A percentile compares a stretch with the other conserved stretches of the same genome.
Evolutionary conservation across 306 rosid species (phyloP).

Genomic region (Ormosia semicastrata): DNA sequence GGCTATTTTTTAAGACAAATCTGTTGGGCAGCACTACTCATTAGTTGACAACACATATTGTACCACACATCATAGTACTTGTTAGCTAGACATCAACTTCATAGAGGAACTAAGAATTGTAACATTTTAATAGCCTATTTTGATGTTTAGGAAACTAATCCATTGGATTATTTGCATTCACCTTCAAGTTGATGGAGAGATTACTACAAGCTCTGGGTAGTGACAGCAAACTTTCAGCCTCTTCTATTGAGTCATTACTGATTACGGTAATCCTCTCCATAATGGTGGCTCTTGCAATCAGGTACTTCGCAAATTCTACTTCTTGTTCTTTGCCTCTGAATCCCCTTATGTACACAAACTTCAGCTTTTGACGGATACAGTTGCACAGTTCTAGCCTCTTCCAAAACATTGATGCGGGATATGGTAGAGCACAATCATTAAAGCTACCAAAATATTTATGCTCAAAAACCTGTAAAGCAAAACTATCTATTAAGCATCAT

Average conservation of each 20-base stretch:
- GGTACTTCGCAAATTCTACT: slow-evolving; percentile 5
- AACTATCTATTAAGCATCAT: neutral
- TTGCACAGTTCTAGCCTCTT: neutral
- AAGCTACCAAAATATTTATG: too few species aligned
- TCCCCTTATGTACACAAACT: slow-evolving; percentile 11
- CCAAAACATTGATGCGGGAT: neutral
- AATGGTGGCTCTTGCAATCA: neutral
- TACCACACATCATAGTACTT: neutral
- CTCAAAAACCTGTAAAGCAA: neutral
- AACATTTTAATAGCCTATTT: neutral
- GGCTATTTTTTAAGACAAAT: neutral
- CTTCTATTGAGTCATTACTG: neutral
- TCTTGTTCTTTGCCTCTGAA: slow-evolving; percentile 2
- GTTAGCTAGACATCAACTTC: neutral
- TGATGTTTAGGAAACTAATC: neutral
- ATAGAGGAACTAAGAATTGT: neutral
- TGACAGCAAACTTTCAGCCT: neutral
- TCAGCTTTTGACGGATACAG: neutral
- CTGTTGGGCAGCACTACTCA: neutral
- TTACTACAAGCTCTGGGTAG: neutral
- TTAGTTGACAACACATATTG: neutral
- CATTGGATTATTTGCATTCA: neutral
- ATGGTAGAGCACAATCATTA: neutral
- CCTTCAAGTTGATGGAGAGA: neutral
- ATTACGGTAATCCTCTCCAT: slow-evolving; percentile 12